phyloP scores from a whole-genome alignment of 2,329 filamentous ascomycete genomes.

The Cercospora citrullina region DNA sequence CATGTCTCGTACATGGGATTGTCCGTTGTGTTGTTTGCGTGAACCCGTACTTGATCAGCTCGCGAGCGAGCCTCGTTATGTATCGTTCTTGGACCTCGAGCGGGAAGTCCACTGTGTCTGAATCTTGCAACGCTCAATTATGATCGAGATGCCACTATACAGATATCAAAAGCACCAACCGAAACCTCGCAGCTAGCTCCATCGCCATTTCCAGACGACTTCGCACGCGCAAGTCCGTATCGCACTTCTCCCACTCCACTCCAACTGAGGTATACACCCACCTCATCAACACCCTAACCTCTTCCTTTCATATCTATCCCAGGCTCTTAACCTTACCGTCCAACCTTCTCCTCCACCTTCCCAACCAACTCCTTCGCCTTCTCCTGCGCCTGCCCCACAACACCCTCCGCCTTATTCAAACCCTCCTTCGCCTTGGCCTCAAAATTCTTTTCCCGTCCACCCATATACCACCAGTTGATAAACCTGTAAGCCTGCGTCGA shows the following conservation, averaged over 20 bases:
- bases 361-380: slow-evolving; percentile 31
- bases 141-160: slow-evolving; percentile 12
- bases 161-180: neutral
- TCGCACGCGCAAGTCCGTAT: neutral
- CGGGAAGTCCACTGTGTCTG: neutral
- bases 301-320: neutral
- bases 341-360: slow-evolving; percentile 14
- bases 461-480: slow-evolving; percentile 59
- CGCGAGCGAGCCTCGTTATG: neutral
- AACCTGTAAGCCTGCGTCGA: slow-evolving; percentile 63
- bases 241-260: neutral
- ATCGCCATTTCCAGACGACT: neutral
- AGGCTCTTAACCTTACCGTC: neutral
- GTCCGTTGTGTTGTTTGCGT: neutral
- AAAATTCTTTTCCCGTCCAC: slow-evolving; percentile 46
- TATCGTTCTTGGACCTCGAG: neutral
- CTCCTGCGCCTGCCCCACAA: slow-evolving; percentile 31
- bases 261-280: neutral
- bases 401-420: slow-evolving; percentile 26
- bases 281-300: neutral
- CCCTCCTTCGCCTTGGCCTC: slow-evolving; percentile 44
- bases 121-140: slow-evolving; percentile 10
- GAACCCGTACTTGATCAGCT: neutral
- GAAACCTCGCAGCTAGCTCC: neutral
- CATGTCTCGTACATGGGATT: neutral